phyloP scores from a whole-genome alignment of 225 moss, liverwort and hornwort genomes.

The Anthoceros angustus region DNA sequence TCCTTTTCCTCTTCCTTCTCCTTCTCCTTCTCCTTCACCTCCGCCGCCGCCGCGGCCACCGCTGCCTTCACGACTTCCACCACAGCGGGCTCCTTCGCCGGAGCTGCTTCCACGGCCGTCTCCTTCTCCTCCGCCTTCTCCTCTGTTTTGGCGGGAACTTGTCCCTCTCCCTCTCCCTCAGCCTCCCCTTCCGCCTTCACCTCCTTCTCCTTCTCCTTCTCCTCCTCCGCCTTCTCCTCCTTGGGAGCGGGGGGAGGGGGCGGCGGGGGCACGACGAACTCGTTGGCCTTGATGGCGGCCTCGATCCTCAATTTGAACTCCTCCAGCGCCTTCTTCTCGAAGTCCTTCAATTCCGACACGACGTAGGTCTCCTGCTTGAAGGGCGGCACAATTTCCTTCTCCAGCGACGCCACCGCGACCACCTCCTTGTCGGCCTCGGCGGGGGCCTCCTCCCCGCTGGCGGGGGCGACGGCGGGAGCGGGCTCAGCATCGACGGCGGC shows the following conservation, averaged over 20 bases:
- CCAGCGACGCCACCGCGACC: slow-evolving; percentile 6
- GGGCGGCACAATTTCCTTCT: slow-evolving; percentile 17
- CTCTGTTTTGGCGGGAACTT: slow-evolving; percentile 1
- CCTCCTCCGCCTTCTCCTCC: slow-evolving; percentile 7
- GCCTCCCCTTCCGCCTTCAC: slow-evolving; percentile 2
- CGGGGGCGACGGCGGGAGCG: not conserved
- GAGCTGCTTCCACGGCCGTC: slow-evolving; percentile 1
- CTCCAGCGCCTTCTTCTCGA: slow-evolving; percentile 30
- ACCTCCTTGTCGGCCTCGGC: not conserved
- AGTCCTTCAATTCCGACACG: slow-evolving; percentile 27
- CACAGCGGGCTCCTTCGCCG: not conserved
- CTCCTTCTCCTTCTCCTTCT: slow-evolving; percentile 8
- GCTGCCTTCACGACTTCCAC: not conserved
- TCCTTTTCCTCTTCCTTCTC: not conserved
- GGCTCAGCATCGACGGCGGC: not conserved
- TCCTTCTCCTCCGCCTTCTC: slow-evolving; percentile 6
- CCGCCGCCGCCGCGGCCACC: too few species aligned
- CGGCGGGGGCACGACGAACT: slow-evolving; percentile 29
- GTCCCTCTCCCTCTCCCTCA: not conserved
- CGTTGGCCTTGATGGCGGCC: slow-evolving; percentile 22
- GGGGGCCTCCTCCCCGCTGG: not conserved
- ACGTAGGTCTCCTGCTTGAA: slow-evolving; percentile 41
- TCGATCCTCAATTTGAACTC: slow-evolving; percentile 39
- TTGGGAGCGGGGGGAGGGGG: slow-evolving; percentile 12
- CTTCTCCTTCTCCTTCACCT: not conserved